Conservation (phyloP, 257 asterid genomes). For the Jaltomata sinuosa region DNA sequence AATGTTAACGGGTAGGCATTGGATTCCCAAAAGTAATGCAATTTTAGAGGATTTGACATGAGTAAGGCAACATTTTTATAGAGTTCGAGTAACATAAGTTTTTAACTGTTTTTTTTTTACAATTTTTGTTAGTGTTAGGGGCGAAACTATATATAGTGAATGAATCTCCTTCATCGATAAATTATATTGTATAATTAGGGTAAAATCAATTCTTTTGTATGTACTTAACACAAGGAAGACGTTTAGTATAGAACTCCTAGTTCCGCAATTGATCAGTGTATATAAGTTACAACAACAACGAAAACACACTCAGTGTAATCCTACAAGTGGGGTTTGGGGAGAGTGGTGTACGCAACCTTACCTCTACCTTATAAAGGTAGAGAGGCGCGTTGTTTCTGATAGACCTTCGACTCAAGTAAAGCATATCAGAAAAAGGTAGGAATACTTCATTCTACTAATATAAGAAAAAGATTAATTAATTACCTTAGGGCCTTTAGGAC, state of each 20-base stretch:
- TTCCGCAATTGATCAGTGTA: neutral
- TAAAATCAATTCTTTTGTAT: too few species aligned
- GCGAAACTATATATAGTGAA: neutral
- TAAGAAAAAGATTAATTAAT: neutral
- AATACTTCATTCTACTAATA: neutral
- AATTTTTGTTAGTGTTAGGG: neutral
- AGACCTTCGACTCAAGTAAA: neutral
- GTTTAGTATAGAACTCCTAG: neutral
- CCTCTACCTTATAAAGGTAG: neutral
- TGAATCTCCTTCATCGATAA: neutral
- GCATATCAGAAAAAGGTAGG: neutral
- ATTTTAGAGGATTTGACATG: neutral
- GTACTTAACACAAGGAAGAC: neutral
- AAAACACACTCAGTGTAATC: neutral
- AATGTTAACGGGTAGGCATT: rapidly evolving
- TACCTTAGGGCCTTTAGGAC: conserved; percentile 97
- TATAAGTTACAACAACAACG: neutral
- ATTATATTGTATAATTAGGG: neutral
- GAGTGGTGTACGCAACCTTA: neutral
- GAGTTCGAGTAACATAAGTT: neutral
- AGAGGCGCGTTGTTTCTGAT: neutral
- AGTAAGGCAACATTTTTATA: too few species aligned
- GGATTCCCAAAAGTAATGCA: rapidly evolving
- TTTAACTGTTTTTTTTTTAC: neutral
- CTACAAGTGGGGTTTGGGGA: neutral